These are phyloP conservation scores for Chalciporus pseudorubinellus DNA, from an alignment of 768 basidiomycete genomes.

Conservation along the genomic window DNA sequence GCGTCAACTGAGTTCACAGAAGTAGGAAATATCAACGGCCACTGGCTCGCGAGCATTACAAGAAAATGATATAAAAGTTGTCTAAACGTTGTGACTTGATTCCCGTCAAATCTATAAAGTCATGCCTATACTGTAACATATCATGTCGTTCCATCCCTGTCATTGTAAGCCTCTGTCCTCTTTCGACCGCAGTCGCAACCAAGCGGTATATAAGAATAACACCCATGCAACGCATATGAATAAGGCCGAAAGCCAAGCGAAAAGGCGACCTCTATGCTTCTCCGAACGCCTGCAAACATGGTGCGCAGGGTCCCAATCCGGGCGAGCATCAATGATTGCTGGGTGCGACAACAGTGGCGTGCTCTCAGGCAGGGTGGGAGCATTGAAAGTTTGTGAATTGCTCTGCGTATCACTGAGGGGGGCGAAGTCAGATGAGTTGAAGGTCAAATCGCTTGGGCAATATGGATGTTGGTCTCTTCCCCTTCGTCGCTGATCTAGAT, in stretches of 20 bases:
- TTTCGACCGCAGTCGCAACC: conserved; percentile 50
- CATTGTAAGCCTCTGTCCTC: conserved; percentile 26
- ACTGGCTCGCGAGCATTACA: conserved; percentile 31
- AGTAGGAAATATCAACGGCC: conserved; percentile 29
- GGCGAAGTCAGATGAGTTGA: not conserved
- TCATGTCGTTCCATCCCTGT: not conserved
- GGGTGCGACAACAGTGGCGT: conserved; percentile 13
- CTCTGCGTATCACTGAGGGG: not conserved
- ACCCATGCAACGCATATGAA: conserved; percentile 57
- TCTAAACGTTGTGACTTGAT: not conserved
- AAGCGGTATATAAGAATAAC: conserved; percentile 62
- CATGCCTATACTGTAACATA: not conserved
- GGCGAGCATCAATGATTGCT: not conserved
- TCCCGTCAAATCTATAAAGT: not conserved
- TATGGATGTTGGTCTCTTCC: conserved; percentile 14
- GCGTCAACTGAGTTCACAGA: conserved; percentile 34
- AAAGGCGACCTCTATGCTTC: conserved; percentile 48
- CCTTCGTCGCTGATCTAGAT: conserved; percentile 45
- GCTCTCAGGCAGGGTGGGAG: conserved; percentile 6
- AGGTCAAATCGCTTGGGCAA: conserved; percentile 13
- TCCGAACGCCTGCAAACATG: conserved; percentile 32
- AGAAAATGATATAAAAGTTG: conserved; percentile 12
- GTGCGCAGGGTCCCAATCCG: conserved; percentile 13
- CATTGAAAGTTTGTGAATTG: not conserved
- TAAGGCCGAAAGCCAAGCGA: conserved; percentile 39